Percentiles rank a stretch among this genome's conserved stretches.
These are phyloP conservation scores for Parathielavia hyrcaniae DNA, from an alignment of 495 filamentous ascomycete genomes.

Conservation along the genomic window DNA sequence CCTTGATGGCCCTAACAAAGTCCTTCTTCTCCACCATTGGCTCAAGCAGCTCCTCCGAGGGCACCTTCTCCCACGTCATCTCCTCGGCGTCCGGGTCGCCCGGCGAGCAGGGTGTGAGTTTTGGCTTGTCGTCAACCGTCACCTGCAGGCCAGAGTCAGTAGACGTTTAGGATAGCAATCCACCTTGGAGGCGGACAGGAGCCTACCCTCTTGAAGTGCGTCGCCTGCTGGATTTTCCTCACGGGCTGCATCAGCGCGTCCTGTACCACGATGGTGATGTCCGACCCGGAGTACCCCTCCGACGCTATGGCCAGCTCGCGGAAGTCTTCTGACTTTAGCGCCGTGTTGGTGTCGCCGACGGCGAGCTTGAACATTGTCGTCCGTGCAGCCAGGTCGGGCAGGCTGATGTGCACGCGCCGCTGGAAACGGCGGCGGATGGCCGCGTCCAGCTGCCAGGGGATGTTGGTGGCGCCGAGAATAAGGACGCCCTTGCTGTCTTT, in stretches of 20 bases:
- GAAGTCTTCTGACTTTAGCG: conserved; percentile 72
- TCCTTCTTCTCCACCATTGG: conserved; percentile 83
- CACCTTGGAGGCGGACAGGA: not conserved
- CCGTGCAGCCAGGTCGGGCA: conserved; percentile 81
- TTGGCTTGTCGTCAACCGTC: conserved; percentile 61
- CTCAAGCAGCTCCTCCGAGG: conserved; percentile 75
- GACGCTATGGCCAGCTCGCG: conserved; percentile 69
- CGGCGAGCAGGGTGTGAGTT: conserved; percentile 82
- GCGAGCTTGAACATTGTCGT: conserved; percentile 97
- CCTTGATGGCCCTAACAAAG: conserved; percentile 87
- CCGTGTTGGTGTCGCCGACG: conserved; percentile 83
- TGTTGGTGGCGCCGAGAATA: conserved; percentile 95
- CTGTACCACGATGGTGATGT: conserved; percentile 95
- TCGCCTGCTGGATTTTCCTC: conserved; percentile 94
- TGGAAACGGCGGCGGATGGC: conserved; percentile 97
- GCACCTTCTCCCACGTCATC: conserved; percentile 87
- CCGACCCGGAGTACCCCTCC: conserved; percentile 90
- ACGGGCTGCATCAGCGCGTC: conserved; percentile 98
- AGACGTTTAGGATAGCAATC: not conserved
- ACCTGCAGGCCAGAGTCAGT: conserved; percentile 47
- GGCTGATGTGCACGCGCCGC: conserved; percentile 84
- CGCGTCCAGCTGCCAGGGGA: conserved; percentile 98
- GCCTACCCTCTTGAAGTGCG: conserved; percentile 90
- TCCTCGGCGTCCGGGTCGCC: conserved; percentile 79
- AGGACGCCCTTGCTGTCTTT: conserved; percentile 88